phyloP scores from a whole-genome alignment of 805 yeast genomes.

The Millerago galiae region DNA sequence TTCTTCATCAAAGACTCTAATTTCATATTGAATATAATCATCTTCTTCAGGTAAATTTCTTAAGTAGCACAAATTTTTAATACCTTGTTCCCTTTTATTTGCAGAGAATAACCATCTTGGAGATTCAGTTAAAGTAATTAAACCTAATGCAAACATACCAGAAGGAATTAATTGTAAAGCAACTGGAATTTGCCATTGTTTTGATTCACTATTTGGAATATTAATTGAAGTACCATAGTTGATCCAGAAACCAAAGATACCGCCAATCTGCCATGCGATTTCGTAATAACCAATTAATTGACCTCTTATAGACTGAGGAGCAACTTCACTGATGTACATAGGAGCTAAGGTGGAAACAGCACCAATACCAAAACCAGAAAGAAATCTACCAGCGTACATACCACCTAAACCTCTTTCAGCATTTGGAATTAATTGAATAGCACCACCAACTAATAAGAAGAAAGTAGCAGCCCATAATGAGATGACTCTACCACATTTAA shows the following conservation, averaged over 20 bases:
- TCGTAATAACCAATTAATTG: constrained; percentile 41
- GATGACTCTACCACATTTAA: constrained; percentile 32
- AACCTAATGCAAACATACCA: constrained; percentile 24
- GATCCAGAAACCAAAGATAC: constrained; percentile 16
- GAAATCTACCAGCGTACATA: constrained; percentile 47
- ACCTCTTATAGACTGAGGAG: constrained; percentile 43
- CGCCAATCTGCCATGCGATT: constrained; percentile 35
- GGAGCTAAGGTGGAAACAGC: constrained; percentile 45
- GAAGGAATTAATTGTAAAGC: constrained; percentile 40
- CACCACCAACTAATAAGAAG: constrained; percentile 38
- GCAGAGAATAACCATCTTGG: constrained; percentile 39
- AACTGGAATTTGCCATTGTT: constrained; percentile 42
- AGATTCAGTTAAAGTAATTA: constrained; percentile 33
- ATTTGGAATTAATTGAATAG: constrained; percentile 29
- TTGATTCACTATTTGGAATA: constrained; percentile 26
- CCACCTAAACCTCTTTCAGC: constrained; percentile 31
- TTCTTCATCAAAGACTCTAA: constrained; percentile 26
- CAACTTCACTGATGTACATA: constrained; percentile 39
- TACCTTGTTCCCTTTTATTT: constrained; percentile 28
- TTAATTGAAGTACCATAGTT: constrained; percentile 14
- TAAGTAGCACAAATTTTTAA: constrained; percentile 29
- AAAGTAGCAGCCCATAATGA: constrained; percentile 35
- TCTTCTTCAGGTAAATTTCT: constrained; percentile 33
- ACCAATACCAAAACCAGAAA: constrained; percentile 46
- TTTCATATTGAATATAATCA: constrained; percentile 35